These are phyloP conservation scores for Acer campestre DNA, from an alignment of 345 rosid species.

Conservation along the genomic window DNA sequence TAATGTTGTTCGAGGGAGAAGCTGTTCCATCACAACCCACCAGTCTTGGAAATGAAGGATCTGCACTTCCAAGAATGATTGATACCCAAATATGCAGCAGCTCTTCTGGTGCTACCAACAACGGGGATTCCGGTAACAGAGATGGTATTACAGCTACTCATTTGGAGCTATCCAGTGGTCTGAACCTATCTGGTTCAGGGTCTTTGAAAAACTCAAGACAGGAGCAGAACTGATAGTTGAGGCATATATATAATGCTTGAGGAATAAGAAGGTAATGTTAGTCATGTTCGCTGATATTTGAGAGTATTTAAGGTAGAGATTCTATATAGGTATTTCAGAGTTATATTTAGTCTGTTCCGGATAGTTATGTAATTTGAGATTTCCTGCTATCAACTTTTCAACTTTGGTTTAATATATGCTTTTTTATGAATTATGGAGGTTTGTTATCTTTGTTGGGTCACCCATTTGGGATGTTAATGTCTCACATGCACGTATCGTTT, in stretches of 20 bases:
- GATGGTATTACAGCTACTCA: slow-evolving; percentile 26
- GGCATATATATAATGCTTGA: neutral
- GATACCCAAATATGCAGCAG: slow-evolving; percentile 20
- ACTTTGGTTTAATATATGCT: neutral
- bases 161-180: slow-evolving; percentile 24
- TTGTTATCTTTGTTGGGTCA: neutral
- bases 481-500: too few relatives aligned
- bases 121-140: slow-evolving; percentile 24
- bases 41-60: slow-evolving; percentile 24
- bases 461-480: neutral
- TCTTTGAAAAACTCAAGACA: slow-evolving; percentile 1
- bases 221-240: neutral
- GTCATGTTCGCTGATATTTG: neutral
- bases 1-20: slow-evolving; percentile 29
- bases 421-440: neutral
- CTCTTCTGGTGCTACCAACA: slow-evolving; percentile 23
- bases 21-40: slow-evolving; percentile 25
- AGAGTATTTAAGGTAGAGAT: neutral
- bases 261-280: slow-evolving; percentile 11
- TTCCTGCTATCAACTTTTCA: neutral
- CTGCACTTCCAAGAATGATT: slow-evolving; percentile 24
- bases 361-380: slow-evolving; percentile 9
- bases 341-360: neutral
- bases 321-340: neutral
- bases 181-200: neutral